Percentiles rank a stretch among this genome's conserved stretches.
Conservation (phyloP, 2,329 filamentous ascomycete genomes). For the Dryadomyces quercus-mongolicae region DNA sequence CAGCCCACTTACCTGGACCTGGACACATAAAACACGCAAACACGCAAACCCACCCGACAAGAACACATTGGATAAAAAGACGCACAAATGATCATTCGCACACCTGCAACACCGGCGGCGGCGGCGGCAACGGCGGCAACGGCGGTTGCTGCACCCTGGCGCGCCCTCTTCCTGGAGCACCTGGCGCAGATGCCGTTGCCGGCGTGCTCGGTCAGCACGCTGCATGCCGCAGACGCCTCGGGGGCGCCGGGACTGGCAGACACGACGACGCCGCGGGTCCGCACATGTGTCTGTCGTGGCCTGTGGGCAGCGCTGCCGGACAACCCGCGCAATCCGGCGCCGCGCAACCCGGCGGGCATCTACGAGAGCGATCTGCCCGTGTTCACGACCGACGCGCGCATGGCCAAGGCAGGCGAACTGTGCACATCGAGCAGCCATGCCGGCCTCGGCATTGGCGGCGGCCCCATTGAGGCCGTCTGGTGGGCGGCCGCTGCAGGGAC, state of each 20-base stretch:
- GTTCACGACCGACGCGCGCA: constrained; percentile 79
- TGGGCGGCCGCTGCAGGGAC: constrained; percentile 60
- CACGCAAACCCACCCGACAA: not conserved
- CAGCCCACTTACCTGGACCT: too few species aligned
- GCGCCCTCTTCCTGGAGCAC: constrained; percentile 37
- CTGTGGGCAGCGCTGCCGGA: constrained; percentile 65
- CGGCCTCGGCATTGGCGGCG: constrained; percentile 41
- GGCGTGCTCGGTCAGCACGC: constrained; percentile 37
- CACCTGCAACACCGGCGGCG: not conserved
- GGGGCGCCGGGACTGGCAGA: not conserved
- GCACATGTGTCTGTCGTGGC: constrained; percentile 76
- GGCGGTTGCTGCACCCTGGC: constrained; percentile 36
- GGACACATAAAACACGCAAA: not conserved
- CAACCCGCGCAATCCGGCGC: constrained; percentile 61
- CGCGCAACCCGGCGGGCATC: constrained; percentile 51
- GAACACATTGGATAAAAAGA: not conserved
- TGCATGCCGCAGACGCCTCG: constrained; percentile 21
- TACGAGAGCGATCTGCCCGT: constrained; percentile 70
- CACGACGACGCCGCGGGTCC: constrained; percentile 41
- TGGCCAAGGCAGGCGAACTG: constrained; percentile 71
- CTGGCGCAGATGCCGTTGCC: constrained; percentile 33
- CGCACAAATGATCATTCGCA: constrained; percentile 6
- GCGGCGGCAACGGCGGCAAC: constrained; percentile 4
- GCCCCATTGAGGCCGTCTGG: constrained; percentile 67
- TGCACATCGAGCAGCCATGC: constrained; percentile 35